phyloP scores from a whole-genome alignment of 2,329 filamentous ascomycete species.

The Fusarium protoensiforme region DNA sequence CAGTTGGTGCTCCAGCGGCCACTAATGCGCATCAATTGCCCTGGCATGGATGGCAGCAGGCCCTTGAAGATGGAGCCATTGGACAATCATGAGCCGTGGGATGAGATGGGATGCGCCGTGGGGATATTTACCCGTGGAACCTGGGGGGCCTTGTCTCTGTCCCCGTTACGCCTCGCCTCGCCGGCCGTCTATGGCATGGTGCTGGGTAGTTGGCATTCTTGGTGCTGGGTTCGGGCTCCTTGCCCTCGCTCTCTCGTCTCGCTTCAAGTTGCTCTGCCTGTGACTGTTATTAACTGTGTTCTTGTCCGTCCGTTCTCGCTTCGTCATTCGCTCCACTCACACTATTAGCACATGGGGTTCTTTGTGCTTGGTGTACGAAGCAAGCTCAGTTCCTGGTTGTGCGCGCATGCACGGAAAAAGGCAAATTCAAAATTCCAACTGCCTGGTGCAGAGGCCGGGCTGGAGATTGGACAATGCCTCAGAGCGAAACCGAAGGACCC shows the following conservation, averaged over 20 bases:
- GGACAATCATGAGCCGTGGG: slow-evolving; percentile 2
- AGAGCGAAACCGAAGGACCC: neutral
- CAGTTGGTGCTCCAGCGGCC: slow-evolving; percentile 27
- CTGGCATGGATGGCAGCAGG: slow-evolving; percentile 24
- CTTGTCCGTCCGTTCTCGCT: neutral
- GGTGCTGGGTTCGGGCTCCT: slow-evolving; percentile 15
- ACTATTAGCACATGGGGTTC: slow-evolving; percentile 5
- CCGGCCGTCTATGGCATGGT: neutral
- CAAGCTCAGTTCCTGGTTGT: slow-evolving; percentile 4
- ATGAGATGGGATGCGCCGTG: slow-evolving; percentile 13
- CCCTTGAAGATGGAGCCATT: slow-evolving; percentile 5
- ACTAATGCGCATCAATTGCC: slow-evolving; percentile 37
- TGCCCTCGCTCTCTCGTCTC: neutral
- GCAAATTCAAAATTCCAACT: slow-evolving; percentile 10
- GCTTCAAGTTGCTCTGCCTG: slow-evolving; percentile 5
- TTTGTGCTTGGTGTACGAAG: slow-evolving; percentile 27
- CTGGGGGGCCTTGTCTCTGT: slow-evolving; percentile 13
- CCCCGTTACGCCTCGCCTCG: slow-evolving; percentile 15
- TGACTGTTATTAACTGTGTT: slow-evolving; percentile 7
- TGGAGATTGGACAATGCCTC: slow-evolving; percentile 8
- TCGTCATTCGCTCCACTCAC: slow-evolving; percentile 20
- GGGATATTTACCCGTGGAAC: slow-evolving; percentile 17
- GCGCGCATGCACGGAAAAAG: neutral
- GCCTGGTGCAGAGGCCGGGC: neutral
- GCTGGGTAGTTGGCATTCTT: neutral